Evolutionary conservation across 139 green algal genomes (phyloP).

Genomic region (Marvania coccoides): DNA sequence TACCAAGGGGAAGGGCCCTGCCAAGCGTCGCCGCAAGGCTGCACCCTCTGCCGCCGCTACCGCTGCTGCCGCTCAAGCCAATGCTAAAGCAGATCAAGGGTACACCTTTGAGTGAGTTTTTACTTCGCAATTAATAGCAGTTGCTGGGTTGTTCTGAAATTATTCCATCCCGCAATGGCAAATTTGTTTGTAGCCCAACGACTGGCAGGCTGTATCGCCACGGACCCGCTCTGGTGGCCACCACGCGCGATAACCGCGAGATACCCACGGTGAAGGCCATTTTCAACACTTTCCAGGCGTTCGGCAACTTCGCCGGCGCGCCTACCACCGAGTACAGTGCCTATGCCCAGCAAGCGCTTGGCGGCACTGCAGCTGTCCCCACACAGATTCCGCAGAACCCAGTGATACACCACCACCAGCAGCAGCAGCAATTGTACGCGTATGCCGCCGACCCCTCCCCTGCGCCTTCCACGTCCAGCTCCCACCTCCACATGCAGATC

Average conservation of each 20-base stretch:
- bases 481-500: too few species aligned
- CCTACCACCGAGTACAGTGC: too few species aligned
- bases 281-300: neutral
- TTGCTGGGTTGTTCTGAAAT: too few species aligned
- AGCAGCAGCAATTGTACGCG: neutral
- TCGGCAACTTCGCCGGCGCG: neutral
- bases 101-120: conserved; percentile 5
- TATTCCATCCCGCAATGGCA: neutral
- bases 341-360: neutral
- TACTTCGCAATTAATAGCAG: neutral
- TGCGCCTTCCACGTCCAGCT: too few species aligned
- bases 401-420: too few species aligned
- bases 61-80: too few species aligned
- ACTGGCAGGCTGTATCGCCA: conserved; percentile 6
- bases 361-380: neutral
- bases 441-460: neutral
- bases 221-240: conserved; percentile 3
- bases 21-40: too few species aligned
- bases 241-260: conserved; percentile 5
- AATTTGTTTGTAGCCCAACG: conserved; percentile 6
- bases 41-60: too few species aligned
- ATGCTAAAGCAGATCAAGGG: neutral
- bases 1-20: too few species aligned
- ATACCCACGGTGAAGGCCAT: neutral
- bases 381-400: too few species aligned